Evolutionary conservation across 2,329 filamentous ascomycete species (phyloP).

Genomic region (Chrysoporthe deuterocubensis): DNA sequence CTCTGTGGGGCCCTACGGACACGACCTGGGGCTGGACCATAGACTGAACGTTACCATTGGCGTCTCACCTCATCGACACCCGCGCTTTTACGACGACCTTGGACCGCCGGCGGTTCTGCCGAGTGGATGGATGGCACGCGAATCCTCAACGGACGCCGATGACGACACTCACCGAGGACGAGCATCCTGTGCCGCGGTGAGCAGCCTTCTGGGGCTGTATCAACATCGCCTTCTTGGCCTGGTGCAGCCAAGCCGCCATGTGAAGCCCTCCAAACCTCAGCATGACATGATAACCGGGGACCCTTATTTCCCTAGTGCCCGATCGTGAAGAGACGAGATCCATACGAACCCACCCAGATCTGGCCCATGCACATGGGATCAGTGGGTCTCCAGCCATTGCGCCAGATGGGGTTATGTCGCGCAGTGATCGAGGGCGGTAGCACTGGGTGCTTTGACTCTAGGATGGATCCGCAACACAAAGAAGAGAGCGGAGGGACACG

Average conservation of each 20-base stretch:
- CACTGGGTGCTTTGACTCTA: too few relatives aligned
- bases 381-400: background rate
- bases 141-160: background rate
- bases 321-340: background rate
- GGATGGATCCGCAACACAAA: too few relatives aligned
- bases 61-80: conserved; percentile 1
- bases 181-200: background rate
- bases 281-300: too few relatives aligned
- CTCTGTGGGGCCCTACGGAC: background rate
- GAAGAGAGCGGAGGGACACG: too few relatives aligned
- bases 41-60: background rate
- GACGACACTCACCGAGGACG: background rate
- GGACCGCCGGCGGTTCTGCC: background rate
- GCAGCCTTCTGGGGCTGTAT: background rate
- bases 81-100: background rate
- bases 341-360: conserved; percentile 1
- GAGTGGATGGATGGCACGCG: background rate
- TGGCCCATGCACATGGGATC: background rate
- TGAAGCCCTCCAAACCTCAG: background rate
- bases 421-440: too few relatives aligned
- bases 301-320: background rate
- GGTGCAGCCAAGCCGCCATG: too few relatives aligned
- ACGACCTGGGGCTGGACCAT: background rate
- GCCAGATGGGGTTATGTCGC: too few relatives aligned
- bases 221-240: too few relatives aligned